phyloP scores from a whole-genome alignment of 2,329 filamentous ascomycete genomes.

The Trichophyton simii region DNA sequence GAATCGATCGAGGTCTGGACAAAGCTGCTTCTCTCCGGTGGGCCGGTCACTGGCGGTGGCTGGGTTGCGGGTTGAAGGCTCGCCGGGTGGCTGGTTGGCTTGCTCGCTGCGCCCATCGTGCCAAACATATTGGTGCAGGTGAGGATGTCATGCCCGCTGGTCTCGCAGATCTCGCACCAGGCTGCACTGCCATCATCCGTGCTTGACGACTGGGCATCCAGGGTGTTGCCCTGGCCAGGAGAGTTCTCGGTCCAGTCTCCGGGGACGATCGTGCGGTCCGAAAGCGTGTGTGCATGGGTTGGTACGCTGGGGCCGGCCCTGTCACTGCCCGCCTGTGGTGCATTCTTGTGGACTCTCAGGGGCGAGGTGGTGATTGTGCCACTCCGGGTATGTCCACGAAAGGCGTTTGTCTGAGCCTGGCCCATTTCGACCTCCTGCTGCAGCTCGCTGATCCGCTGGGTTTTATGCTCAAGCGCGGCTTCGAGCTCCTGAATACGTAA shows the following conservation, averaged over 20 bases:
- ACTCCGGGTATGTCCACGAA: conserved; percentile 21
- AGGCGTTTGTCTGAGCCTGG: conserved; percentile 21
- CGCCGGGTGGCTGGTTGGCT: conserved; percentile 11
- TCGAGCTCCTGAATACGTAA: conserved; percentile 69
- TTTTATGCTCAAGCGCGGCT: conserved; percentile 58
- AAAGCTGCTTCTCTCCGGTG: not conserved
- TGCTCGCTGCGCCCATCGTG: conserved; percentile 12
- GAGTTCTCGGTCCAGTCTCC: conserved; percentile 28
- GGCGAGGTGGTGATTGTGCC: conserved; percentile 26
- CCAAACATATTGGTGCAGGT: conserved; percentile 87
- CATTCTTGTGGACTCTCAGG: conserved; percentile 22
- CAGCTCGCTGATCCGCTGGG: conserved; percentile 65
- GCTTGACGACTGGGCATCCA: conserved; percentile 42
- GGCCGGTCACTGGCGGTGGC: not conserved
- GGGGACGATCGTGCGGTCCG: conserved; percentile 33
- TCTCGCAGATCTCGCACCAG: conserved; percentile 95
- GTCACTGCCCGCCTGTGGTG: conserved; percentile 17
- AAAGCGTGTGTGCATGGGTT: conserved; percentile 29
- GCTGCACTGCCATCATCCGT: conserved; percentile 60
- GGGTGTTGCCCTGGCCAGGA: conserved; percentile 15
- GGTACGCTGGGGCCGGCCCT: conserved; percentile 17
- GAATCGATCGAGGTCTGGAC: not conserved
- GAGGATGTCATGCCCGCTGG: conserved; percentile 79
- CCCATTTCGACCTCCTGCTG: conserved; percentile 58
- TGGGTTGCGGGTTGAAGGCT: conserved; percentile 3